Conservation (phyloP, 345 rosid genomes). For the Syzygium aqueum region DNA sequence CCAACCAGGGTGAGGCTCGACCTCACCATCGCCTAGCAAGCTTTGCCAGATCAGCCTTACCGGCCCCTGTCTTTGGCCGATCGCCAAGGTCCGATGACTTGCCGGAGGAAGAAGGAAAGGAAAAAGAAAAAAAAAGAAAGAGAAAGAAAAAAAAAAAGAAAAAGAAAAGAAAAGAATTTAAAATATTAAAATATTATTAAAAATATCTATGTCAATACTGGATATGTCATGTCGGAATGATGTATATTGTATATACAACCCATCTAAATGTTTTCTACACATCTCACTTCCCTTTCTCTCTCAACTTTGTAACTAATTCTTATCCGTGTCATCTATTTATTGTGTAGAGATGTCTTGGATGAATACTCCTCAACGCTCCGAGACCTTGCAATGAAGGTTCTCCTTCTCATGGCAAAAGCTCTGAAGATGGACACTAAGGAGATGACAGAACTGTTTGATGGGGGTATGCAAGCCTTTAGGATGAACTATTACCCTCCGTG, state of each 20-base stretch:
- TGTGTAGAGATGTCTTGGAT: not conserved
- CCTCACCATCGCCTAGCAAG: too few relatives aligned
- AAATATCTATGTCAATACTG: too few relatives aligned
- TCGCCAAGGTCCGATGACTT: too few relatives aligned
- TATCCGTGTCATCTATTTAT: not conserved
- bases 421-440: not conserved
- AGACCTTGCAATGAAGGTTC: constrained; percentile 8
- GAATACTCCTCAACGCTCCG: not conserved
- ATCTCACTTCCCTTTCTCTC: not conserved
- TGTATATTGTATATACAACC: not conserved
- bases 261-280: not conserved
- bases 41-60: too few relatives aligned
- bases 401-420: not conserved
- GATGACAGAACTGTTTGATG: constrained; percentile 7
- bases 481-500: constrained; percentile 9
- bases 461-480: not conserved
- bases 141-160: too few relatives aligned
- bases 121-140: too few relatives aligned
- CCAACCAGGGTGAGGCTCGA: too few relatives aligned
- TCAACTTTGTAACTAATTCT: not conserved
- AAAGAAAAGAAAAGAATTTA: too few relatives aligned
- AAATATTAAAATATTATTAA: too few relatives aligned
- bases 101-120: too few relatives aligned
- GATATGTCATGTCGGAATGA: too few relatives aligned
- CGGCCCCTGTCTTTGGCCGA: too few relatives aligned